A percentile compares a stretch with the other conserved stretches of the same genome.
Evolutionary conservation across 192 early-diverging fungal species (phyloP).

Genomic region (Powellomyces hirtus): DNA sequence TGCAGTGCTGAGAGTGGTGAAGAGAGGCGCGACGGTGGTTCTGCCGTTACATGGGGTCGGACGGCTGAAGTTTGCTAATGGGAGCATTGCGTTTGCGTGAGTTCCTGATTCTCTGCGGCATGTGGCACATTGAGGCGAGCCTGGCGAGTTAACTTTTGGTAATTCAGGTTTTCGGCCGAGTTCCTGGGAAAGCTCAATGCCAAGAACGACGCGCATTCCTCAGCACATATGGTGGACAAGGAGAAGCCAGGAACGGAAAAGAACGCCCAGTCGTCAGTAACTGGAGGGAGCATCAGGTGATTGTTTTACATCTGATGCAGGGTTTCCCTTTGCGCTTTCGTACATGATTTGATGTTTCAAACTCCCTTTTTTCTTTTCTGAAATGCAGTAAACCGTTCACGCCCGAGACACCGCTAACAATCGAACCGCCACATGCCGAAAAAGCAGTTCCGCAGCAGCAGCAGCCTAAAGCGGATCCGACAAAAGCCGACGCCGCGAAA

Average conservation of each 20-base stretch:
- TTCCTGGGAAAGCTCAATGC: slow-evolving; percentile 7
- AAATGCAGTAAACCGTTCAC: background rate
- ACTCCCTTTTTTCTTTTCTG: no score
- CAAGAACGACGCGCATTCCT: background rate
- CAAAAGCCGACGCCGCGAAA: background rate
- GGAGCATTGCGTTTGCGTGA: slow-evolving; percentile 37
- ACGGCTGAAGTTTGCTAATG: slow-evolving; percentile 36
- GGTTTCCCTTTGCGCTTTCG: no score
- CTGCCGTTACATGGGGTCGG: slow-evolving; percentile 36
- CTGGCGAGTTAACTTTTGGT: no score
- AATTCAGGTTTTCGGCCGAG: slow-evolving; percentile 13
- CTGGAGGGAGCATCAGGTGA: no score
- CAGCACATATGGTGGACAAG: no score
- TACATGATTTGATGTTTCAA: no score
- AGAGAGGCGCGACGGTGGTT: slow-evolving; percentile 26
- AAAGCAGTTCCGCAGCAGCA: background rate
- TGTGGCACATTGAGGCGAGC: no score
- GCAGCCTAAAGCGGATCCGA: background rate
- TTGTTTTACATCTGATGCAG: no score
- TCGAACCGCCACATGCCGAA: background rate
- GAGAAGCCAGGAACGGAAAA: no score
- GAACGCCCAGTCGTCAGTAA: no score
- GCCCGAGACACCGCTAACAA: background rate
- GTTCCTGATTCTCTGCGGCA: no score
- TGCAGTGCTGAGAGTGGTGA: slow-evolving; percentile 35